These are phyloP conservation scores for Dichotomocladium elegans DNA, from an alignment of 371 early-diverging fungal genomes.

Conservation along the genomic window DNA sequence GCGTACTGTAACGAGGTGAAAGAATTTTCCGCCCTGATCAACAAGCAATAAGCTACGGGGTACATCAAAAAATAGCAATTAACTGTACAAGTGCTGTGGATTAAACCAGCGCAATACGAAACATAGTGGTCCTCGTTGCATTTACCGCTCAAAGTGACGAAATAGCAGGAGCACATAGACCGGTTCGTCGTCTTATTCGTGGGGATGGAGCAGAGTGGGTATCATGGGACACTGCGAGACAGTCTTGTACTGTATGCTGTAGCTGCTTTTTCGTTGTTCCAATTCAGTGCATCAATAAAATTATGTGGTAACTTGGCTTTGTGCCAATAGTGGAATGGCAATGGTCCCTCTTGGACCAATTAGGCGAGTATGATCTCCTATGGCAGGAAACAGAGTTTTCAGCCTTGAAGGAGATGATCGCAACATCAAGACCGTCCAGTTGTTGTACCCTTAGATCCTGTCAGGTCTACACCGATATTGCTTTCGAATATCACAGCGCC, in stretches of 20 bases:
- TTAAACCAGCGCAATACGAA: neutral
- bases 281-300: too few species aligned
- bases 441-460: neutral
- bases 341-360: neutral
- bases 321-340: neutral
- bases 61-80: neutral
- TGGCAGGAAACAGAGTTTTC: neutral
- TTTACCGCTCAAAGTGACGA: neutral
- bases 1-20: constrained; percentile 66
- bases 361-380: neutral
- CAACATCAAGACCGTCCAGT: neutral
- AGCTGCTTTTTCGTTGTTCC: too few species aligned
- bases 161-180: neutral
- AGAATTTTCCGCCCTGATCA: constrained; percentile 69
- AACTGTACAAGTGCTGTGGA: neutral
- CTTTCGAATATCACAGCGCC: too few species aligned
- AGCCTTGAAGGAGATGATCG: neutral
- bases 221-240: neutral
- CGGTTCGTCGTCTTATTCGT: neutral
- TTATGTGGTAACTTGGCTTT: neutral
- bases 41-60: constrained; percentile 57
- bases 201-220: neutral
- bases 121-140: neutral
- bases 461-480: too few species aligned
- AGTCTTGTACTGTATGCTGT: neutral